Percentiles rank a stretch among this genome's conserved stretches.
Conservation (phyloP, 2,329 filamentous ascomycete species). For the Plectosphaerella plurivora region DNA sequence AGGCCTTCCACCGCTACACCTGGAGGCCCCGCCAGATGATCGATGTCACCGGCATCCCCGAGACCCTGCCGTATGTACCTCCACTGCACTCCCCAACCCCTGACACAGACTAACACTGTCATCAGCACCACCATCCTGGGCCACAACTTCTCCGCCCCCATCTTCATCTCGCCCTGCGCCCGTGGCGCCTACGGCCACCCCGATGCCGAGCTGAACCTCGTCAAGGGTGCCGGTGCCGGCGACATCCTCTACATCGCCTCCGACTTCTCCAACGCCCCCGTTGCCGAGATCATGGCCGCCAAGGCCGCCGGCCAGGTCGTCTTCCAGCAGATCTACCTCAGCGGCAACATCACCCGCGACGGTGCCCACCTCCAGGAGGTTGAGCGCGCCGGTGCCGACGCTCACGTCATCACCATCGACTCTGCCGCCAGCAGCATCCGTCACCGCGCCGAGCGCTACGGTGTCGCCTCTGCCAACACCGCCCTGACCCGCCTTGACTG, state of each 20-base stretch:
- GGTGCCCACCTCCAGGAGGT: conserved; percentile 22
- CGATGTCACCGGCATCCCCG: conserved; percentile 42
- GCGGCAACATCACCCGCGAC: conserved; percentile 26
- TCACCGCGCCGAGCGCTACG: conserved; percentile 33
- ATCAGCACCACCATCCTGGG: conserved; percentile 44
- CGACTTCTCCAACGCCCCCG: conserved; percentile 24
- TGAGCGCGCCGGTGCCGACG: conserved; percentile 27
- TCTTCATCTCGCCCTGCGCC: conserved; percentile 49
- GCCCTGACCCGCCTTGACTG: conserved; percentile 17
- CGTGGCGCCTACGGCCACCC: conserved; percentile 37
- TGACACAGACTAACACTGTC: background rate
- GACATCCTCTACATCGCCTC: conserved; percentile 46
- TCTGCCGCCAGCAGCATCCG: conserved; percentile 32
- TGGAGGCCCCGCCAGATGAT: conserved; percentile 43
- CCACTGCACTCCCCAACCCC: background rate
- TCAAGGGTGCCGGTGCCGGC: conserved; percentile 41
- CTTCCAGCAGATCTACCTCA: conserved; percentile 31
- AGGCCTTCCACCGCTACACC: conserved; percentile 44
- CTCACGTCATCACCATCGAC: conserved; percentile 33
- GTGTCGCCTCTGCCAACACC: conserved; percentile 27
- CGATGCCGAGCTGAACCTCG: conserved; percentile 43
- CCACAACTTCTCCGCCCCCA: conserved; percentile 48
- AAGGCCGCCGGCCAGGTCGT: conserved; percentile 30
- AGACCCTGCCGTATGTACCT: conserved; percentile 24
- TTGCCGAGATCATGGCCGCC: conserved; percentile 31